These are phyloP conservation scores for Luffa acutangula DNA, from an alignment of 306 rosid species.

Conservation along the genomic window DNA sequence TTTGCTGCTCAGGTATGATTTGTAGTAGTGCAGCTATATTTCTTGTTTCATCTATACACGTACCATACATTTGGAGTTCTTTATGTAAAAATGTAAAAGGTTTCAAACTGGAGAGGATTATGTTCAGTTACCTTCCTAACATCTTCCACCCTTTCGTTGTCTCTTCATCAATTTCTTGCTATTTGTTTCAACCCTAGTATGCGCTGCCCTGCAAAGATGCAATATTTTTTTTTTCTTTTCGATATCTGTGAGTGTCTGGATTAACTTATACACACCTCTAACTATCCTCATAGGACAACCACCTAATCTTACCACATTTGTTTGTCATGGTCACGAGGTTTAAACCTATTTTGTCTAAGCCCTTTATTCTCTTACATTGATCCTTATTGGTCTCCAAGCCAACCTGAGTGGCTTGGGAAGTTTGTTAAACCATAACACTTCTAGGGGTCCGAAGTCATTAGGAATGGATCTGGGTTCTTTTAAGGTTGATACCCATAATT, in stretches of 20 bases:
- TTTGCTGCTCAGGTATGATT: not conserved
- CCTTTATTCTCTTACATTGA: too few relatives aligned
- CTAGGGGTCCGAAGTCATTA: not conserved
- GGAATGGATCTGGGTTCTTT: not conserved
- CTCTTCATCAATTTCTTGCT: not conserved
- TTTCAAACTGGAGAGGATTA: not conserved
- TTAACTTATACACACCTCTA: too few relatives aligned
- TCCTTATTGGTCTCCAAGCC: not conserved
- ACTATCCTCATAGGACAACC: too few relatives aligned
- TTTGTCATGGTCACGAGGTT: too few relatives aligned
- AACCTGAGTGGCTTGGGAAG: not conserved
- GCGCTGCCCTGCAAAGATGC: not conserved
- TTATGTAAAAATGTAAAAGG: not conserved
- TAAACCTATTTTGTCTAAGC: too few relatives aligned
- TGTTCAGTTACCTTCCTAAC: not conserved
- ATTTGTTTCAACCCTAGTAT: not conserved
- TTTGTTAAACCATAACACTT: not conserved
- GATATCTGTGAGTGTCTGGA: too few relatives aligned
- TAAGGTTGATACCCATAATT: not conserved
- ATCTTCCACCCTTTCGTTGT: not conserved
- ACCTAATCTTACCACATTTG: too few relatives aligned
- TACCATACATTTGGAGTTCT: not conserved
- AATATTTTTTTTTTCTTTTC: not conserved
- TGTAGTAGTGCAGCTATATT: not conserved
- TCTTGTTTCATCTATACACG: not conserved